Percentiles rank a stretch among this genome's conserved stretches.
These are phyloP conservation scores for Phytophthora nicotianae DNA, from an alignment of 352 stramenopile species.

Conservation along the genomic window DNA sequence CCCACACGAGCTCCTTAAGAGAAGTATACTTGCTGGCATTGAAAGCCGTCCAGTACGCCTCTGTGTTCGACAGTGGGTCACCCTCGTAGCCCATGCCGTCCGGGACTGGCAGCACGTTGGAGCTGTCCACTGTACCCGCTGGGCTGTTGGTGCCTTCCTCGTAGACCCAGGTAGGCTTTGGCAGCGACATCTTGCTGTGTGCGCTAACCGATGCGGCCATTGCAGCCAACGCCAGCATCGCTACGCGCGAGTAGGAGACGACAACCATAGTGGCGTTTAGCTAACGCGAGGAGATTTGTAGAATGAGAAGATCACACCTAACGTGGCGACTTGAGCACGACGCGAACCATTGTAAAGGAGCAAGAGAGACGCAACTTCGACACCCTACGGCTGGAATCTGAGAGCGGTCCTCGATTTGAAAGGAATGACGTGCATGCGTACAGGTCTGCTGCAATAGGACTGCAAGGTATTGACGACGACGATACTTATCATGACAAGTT, in stretches of 20 bases:
- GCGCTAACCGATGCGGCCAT: constrained; percentile 22
- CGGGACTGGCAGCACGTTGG: constrained; percentile 31
- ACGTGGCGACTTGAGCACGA: constrained; percentile 4
- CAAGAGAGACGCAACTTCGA: neutral
- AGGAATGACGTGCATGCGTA: constrained; percentile 9
- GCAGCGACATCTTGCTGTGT: constrained; percentile 42
- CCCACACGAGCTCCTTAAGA: constrained; percentile 48
- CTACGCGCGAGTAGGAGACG: constrained; percentile 2
- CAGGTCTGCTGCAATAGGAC: neutral
- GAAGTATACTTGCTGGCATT: constrained; percentile 52
- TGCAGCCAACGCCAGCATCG: constrained; percentile 15
- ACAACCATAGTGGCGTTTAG: constrained; percentile 12
- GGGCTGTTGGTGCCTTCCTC: constrained; percentile 34
- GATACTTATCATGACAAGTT: constrained; percentile 20
- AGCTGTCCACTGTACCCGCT: constrained; percentile 29
- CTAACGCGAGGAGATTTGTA: constrained; percentile 13
- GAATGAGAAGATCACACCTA: constrained; percentile 12
- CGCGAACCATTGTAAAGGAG: constrained; percentile 13
- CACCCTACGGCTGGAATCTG: constrained; percentile 14
- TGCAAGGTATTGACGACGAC: too few relatives aligned
- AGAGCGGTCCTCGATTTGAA: constrained; percentile 26
- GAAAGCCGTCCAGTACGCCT: constrained; percentile 42
- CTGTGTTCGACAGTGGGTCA: constrained; percentile 36
- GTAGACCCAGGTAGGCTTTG: constrained; percentile 39
- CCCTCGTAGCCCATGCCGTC: constrained; percentile 34